Percentiles rank a stretch among this genome's conserved stretches.
Evolutionary conservation across 2,329 filamentous ascomycete genomes (phyloP).

Genomic region (Sphaerostilbella broomeana): DNA sequence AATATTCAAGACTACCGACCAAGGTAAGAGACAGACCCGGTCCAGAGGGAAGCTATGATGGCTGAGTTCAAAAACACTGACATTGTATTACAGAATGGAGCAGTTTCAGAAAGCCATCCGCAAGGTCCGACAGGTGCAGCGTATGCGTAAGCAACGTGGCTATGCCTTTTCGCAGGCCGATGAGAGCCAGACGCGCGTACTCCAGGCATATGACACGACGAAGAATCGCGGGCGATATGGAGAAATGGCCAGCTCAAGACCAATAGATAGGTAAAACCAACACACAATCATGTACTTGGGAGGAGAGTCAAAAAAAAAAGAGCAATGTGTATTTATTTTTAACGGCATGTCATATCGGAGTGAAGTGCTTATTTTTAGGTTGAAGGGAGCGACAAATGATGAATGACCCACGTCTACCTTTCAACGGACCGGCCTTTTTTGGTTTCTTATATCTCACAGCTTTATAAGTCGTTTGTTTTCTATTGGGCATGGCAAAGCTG

Average conservation of each 20-base stretch:
- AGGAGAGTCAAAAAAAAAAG: no score
- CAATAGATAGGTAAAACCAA: conserved; percentile 14
- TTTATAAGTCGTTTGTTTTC: conserved; percentile 6
- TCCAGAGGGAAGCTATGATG: neutral
- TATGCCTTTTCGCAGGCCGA: conserved; percentile 98
- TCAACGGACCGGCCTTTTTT: no score
- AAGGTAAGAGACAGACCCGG: conserved; percentile 54
- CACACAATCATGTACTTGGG: no score
- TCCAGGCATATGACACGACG: conserved; percentile 97
- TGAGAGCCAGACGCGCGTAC: conserved; percentile 86
- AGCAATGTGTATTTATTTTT: conserved; percentile 7
- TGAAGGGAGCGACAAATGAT: no score
- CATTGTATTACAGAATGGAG: conserved; percentile 65
- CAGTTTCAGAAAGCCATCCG: conserved; percentile 99
- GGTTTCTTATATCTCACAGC: neutral
- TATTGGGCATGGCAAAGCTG: neutral
- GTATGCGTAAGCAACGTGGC: conserved; percentile 97
- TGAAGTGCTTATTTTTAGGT: neutral
- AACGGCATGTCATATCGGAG: conserved; percentile 7
- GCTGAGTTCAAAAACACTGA: conserved; percentile 10
- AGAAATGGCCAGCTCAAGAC: conserved; percentile 67
- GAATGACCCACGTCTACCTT: no score
- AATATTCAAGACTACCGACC: conserved; percentile 98
- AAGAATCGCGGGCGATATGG: conserved; percentile 85
- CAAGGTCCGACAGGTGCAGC: conserved; percentile 95